A percentile compares a stretch with the other conserved stretches of the same genome.
Conservation (phyloP, 1,139 yeast genomes). For the Lodderomyces margitis region DNA sequence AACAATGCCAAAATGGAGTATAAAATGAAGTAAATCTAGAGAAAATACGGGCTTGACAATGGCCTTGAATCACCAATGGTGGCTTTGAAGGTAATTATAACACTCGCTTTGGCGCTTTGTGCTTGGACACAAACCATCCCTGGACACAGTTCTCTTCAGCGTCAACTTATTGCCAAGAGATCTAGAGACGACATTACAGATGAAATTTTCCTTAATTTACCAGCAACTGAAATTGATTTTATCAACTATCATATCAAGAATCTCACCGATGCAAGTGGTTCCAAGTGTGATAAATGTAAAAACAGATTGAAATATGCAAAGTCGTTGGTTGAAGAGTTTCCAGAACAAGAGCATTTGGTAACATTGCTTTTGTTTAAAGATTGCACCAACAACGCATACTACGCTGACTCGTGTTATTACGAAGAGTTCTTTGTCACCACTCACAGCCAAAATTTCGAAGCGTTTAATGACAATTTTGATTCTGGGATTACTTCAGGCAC, state of each 20-base stretch:
- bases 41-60: background rate
- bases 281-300: constrained; percentile 37
- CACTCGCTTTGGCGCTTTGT: constrained; percentile 10
- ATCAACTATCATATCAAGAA: constrained; percentile 25
- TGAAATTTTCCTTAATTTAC: constrained; percentile 24
- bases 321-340: constrained; percentile 25
- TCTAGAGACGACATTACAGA: constrained; percentile 18
- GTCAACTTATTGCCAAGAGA: constrained; percentile 10
- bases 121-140: constrained; percentile 19
- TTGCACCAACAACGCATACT: constrained; percentile 28
- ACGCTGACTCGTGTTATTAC: constrained; percentile 25
- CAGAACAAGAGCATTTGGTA: constrained; percentile 35
- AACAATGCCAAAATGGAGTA: background rate
- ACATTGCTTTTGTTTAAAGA: constrained; percentile 35
- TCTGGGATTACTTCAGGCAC: constrained; percentile 23
- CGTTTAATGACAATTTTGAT: constrained; percentile 19
- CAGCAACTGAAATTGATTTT: constrained; percentile 28
- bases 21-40: background rate
- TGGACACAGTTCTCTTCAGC: constrained; percentile 17
- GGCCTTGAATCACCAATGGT: background rate
- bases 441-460: constrained; percentile 20
- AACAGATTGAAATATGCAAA: constrained; percentile 32
- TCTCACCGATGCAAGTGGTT: constrained; percentile 28
- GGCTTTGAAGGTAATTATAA: background rate
- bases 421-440: constrained; percentile 41